A percentile compares a stretch with the other conserved stretches of the same genome.
phyloP scores from a whole-genome alignment of 768 basidiomycete species.

The Saitozyma sp. region DNA sequence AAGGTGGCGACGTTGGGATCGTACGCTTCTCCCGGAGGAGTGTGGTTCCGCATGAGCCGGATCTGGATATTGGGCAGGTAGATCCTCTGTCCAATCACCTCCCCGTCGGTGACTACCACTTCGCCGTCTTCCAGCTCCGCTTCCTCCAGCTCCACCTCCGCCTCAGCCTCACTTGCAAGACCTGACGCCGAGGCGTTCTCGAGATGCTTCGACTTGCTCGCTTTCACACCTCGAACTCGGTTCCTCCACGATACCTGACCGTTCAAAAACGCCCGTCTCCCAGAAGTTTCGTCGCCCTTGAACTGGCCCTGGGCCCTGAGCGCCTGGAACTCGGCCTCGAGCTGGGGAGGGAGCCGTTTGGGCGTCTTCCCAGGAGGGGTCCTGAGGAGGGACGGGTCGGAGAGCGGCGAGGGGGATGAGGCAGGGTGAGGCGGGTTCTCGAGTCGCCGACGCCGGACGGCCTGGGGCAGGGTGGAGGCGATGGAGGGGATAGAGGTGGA shows the following conservation, averaged over 20 bases:
- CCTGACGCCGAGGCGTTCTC: neutral
- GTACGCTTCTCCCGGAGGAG: slow-evolving; percentile 72
- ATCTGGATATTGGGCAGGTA: slow-evolving; percentile 89
- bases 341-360: slow-evolving; percentile 21
- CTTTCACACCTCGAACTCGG: slow-evolving; percentile 30
- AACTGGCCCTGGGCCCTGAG: slow-evolving; percentile 22
- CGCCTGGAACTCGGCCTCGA: slow-evolving; percentile 38
- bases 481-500: slow-evolving; percentile 2
- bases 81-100: slow-evolving; percentile 71
- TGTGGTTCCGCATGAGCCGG: slow-evolving; percentile 78
- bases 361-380: slow-evolving; percentile 14
- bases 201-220: slow-evolving; percentile 4
- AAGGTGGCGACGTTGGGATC: slow-evolving; percentile 95
- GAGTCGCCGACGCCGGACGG: slow-evolving; percentile 37
- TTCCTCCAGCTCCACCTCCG: neutral
- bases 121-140: neutral
- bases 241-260: slow-evolving; percentile 32
- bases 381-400: slow-evolving; percentile 18
- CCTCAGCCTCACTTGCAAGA: too few species aligned
- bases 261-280: slow-evolving; percentile 33
- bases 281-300: slow-evolving; percentile 29
- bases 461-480: slow-evolving; percentile 30
- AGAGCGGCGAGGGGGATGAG: slow-evolving; percentile 23
- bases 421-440: slow-evolving; percentile 15
- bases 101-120: neutral